Conservation (phyloP, 73 alveolate species). For the Effrenium voratum region DNA sequence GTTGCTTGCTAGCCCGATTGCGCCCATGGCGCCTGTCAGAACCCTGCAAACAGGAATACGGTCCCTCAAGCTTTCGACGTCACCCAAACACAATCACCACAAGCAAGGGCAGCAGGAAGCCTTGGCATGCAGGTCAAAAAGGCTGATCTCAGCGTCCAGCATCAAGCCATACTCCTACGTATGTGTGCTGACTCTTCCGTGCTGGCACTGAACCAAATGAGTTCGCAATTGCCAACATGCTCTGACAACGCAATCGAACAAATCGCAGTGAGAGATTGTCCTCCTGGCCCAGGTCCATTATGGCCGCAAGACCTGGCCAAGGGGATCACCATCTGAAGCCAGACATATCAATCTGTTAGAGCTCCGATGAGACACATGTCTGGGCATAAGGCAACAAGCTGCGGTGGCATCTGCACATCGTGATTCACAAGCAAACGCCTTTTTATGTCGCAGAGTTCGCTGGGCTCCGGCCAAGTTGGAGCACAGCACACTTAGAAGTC, state of each 20-base stretch:
- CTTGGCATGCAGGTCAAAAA: constrained; percentile 52
- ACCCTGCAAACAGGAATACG: background rate
- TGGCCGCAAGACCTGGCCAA: constrained; percentile 67
- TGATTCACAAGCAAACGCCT: background rate
- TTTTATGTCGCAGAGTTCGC: background rate
- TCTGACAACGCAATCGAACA: no score
- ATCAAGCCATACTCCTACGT: constrained; percentile 83
- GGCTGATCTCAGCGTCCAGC: constrained; percentile 69
- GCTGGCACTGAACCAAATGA: no score
- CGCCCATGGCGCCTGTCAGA: background rate
- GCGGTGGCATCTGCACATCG: background rate
- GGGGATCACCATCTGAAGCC: background rate
- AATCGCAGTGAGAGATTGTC: no score
- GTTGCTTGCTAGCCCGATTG: no score
- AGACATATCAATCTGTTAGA: no score
- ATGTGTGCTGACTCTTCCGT: no score
- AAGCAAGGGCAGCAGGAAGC: no score
- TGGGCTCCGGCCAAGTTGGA: no score
- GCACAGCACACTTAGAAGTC: constrained; percentile 84
- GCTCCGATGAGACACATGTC: background rate
- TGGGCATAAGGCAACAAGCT: background rate
- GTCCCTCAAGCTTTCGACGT: no score
- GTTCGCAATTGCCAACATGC: no score
- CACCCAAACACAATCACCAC: no score
- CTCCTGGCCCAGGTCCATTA: constrained; percentile 78